These are phyloP conservation scores for Barnettozyma sucrosica DNA, from an alignment of 805 yeast species.

Conservation along the genomic window DNA sequence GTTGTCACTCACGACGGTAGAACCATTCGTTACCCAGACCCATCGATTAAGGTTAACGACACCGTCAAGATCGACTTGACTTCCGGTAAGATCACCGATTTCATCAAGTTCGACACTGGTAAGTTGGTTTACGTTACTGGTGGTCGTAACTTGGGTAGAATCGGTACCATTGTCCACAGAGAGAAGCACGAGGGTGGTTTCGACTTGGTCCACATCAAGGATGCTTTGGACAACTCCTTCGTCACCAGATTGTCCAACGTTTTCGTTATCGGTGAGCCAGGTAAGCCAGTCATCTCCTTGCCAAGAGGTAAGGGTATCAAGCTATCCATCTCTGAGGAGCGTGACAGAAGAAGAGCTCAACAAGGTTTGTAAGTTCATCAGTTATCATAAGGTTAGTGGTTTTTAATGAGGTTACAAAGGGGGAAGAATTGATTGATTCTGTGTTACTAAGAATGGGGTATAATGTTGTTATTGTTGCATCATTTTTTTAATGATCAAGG, in stretches of 20 bases:
- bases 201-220: slow-evolving; percentile 96
- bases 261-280: slow-evolving; percentile 91
- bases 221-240: slow-evolving; percentile 88
- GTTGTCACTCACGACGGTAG: slow-evolving; percentile 99
- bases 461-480: slow-evolving; percentile 22
- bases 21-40: slow-evolving; percentile 99
- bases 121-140: slow-evolving; percentile 90
- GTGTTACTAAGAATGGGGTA: slow-evolving; percentile 1
- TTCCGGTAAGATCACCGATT: slow-evolving; percentile 88
- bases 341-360: slow-evolving; percentile 96
- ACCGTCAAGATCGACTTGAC: slow-evolving; percentile 96
- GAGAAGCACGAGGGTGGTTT: slow-evolving; percentile 98
- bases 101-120: slow-evolving; percentile 89
- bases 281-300: slow-evolving; percentile 88
- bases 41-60: slow-evolving; percentile 93
- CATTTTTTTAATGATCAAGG: slow-evolving; percentile 21
- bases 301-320: slow-evolving; percentile 99
- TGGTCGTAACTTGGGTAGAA: slow-evolving; percentile 98
- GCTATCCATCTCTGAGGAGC: slow-evolving; percentile 93
- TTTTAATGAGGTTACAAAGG: slow-evolving; percentile 9
- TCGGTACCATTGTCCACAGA: slow-evolving; percentile 92
- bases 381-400: background rate
- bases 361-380: slow-evolving; percentile 18
- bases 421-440: background rate
- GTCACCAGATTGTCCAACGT: slow-evolving; percentile 93